A percentile compares a stretch with the other conserved stretches of the same genome.
These are phyloP conservation scores for Alliaria petiolata DNA, from an alignment of 345 rosid species.

Conservation along the genomic window DNA sequence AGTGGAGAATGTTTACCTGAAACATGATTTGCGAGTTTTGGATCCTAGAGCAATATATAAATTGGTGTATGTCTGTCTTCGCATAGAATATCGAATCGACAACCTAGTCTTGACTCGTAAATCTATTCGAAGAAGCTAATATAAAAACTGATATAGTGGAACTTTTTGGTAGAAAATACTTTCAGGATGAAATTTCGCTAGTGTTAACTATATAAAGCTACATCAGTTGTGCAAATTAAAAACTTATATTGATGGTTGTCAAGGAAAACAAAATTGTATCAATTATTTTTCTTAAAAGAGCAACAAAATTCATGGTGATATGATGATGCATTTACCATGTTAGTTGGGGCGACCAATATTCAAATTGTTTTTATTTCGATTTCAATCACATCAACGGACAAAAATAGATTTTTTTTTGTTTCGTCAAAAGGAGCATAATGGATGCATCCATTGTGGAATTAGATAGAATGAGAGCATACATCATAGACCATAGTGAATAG, in stretches of 20 bases:
- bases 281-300: neutral
- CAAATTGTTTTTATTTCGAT: neutral
- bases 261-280: no score
- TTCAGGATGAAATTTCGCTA: no score
- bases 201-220: no score
- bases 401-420: neutral
- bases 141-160: neutral
- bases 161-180: neutral
- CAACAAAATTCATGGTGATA: neutral
- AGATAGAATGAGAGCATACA: slow-evolving; percentile 16
- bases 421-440: neutral
- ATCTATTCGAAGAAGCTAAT: neutral
- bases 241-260: no score
- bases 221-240: no score
- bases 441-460: neutral
- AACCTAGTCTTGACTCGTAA: no score
- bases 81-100: no score
- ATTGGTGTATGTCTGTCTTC: neutral
- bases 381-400: neutral
- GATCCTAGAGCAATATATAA: neutral
- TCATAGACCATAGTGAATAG: neutral
- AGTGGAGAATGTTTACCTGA: no score
- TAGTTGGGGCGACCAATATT: neutral
- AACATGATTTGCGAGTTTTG: neutral
- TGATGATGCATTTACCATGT: neutral